A percentile compares a stretch with the other conserved stretches of the same genome.
These are phyloP conservation scores for Mycena leptocephala DNA, from an alignment of 768 basidiomycete species.

Conservation along the genomic window DNA sequence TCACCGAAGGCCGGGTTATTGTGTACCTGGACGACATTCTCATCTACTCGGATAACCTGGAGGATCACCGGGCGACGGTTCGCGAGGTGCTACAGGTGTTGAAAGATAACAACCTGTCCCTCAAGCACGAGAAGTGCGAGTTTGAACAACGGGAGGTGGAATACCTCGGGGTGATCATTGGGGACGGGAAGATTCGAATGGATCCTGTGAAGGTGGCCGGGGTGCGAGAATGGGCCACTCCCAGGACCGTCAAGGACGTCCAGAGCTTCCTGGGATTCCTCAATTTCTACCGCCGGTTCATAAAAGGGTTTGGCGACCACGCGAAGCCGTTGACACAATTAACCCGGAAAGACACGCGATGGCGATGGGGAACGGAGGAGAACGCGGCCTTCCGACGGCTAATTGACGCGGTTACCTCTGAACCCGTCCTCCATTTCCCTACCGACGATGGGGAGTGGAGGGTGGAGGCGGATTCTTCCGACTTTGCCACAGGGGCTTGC, in stretches of 20 bases:
- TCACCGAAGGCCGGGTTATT: constrained; percentile 48
- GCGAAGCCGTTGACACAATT: too few relatives aligned
- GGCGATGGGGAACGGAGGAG: constrained; percentile 42
- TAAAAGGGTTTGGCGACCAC: constrained; percentile 48
- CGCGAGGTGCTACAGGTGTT: constrained; percentile 40
- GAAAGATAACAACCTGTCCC: constrained; percentile 44
- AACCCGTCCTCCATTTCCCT: constrained; percentile 43
- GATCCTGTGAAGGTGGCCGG: constrained; percentile 54
- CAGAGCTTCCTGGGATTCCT: constrained; percentile 61
- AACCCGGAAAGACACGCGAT: constrained; percentile 43
- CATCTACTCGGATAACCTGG: constrained; percentile 49
- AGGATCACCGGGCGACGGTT: constrained; percentile 38
- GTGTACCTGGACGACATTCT: constrained; percentile 63
- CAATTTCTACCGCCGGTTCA: constrained; percentile 57
- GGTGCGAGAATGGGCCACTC: constrained; percentile 57
- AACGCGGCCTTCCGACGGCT: constrained; percentile 47
- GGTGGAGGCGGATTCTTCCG: constrained; percentile 39
- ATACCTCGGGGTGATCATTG: constrained; percentile 54
- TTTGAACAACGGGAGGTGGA: constrained; percentile 43
- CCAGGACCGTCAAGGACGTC: constrained; percentile 48
- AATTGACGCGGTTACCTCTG: constrained; percentile 43
- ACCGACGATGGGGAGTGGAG: constrained; percentile 33
- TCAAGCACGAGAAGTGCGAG: constrained; percentile 55
- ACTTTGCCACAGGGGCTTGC: constrained; percentile 49
- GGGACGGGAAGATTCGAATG: constrained; percentile 48